Conservation (phyloP, 2,329 filamentous ascomycete species). For the Thielaviopsis musarum region DNA sequence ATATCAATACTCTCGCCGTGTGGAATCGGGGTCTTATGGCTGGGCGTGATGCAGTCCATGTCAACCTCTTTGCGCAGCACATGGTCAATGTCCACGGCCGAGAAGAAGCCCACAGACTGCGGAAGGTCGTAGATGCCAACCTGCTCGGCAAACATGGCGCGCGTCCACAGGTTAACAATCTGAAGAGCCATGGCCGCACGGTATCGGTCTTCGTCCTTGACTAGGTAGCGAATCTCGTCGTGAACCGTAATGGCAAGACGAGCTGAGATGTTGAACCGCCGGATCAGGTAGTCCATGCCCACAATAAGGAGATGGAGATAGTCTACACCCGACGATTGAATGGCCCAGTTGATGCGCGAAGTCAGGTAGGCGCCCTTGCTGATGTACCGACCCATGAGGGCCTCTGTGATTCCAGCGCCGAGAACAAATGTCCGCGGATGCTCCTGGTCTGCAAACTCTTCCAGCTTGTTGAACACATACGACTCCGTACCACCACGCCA, state of each 20-base stretch:
- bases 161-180: conserved; percentile 87
- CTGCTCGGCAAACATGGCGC: conserved; percentile 94
- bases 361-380: conserved; percentile 86
- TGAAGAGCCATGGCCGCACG: conserved; percentile 83
- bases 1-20: conserved; percentile 84
- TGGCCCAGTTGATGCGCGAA: conserved; percentile 96
- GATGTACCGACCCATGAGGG: conserved; percentile 74
- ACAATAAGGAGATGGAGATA: conserved; percentile 91
- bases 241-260: conserved; percentile 88
- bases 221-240: conserved; percentile 91
- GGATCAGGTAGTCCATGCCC: conserved; percentile 81
- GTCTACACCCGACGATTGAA: conserved; percentile 92
- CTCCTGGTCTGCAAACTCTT: conserved; percentile 95
- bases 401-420: conserved; percentile 90
- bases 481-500: conserved; percentile 96
- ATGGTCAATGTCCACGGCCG: conserved; percentile 84
- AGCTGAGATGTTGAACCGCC: conserved; percentile 69
- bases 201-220: conserved; percentile 73
- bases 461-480: conserved; percentile 94
- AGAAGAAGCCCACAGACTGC: conserved; percentile 89
- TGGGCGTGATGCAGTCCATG: conserved; percentile 92
- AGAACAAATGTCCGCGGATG: conserved; percentile 78
- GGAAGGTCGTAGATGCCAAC: conserved; percentile 91
- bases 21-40: conserved; percentile 59
- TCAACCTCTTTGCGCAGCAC: conserved; percentile 96